Evolutionary conservation across 495 filamentous ascomycete species (phyloP), one percentile per base, ranked within the genome.

Genomic region (Chaetomium tenue): DNA sequence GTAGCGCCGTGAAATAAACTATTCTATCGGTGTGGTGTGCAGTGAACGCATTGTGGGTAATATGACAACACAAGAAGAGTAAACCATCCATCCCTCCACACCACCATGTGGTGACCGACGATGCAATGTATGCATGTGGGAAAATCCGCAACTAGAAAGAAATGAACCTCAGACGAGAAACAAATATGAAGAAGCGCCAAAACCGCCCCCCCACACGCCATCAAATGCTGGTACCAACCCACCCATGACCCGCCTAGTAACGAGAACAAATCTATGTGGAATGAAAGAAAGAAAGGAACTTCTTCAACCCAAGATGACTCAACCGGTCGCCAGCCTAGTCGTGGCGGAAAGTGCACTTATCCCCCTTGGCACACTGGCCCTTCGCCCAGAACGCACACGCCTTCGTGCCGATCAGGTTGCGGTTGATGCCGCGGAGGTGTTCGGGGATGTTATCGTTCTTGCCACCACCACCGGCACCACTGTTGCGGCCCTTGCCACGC

Each of bases 331-430:
- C 46, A 11, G 9, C 20, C 62, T 66, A 77, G 22, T 87, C 84
- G 66, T 97, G 92, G 51, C 89, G 81, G 76, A 86, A 97, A 1
- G 90, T 94, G 74, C 92, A 97, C 40, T 88, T 87, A 20, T 89
- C 88, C 5, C 92, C 92, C 75, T 96, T 94, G 20, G 82, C 80
- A 76, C 92, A 97, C 73, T 87, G 88, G 18, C 91, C 91, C 62
- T 89, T 83, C 7, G 83, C 78, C 81, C 83, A 97, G 75, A 91
- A 96, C 55, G 82, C 84, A 76, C 92, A 97, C 18, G 89, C 82
- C 70, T 83, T 83, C 13, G 83, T 84, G 16, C 79, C 78, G 37
- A 81, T 80, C 9, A 80, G 68, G 39, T 71, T 73, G 20, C 73
- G 74, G 44, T 81, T 80, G 58, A 81, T 80, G 0, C 72, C 74